A percentile compares a stretch with the other conserved stretches of the same genome.
These are phyloP conservation scores for Antrodiella citrinella DNA, from an alignment of 768 basidiomycete genomes.

Conservation along the genomic window DNA sequence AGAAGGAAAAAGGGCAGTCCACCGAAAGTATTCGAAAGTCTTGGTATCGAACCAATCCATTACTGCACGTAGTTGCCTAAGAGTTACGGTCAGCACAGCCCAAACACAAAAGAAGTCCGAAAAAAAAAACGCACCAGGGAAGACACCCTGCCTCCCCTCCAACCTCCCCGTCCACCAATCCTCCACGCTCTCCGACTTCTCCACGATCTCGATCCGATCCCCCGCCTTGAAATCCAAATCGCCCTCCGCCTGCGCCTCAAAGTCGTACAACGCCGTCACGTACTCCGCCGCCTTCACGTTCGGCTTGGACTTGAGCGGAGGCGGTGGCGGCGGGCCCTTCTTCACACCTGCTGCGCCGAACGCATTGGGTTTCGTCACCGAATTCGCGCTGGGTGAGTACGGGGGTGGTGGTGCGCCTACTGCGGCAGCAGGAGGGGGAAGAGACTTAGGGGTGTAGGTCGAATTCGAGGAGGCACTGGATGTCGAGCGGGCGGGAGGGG, in stretches of 20 bases:
- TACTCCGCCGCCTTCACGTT: slow-evolving; percentile 62
- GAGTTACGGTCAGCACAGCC: neutral
- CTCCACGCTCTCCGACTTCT: slow-evolving; percentile 72
- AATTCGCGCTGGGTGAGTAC: slow-evolving; percentile 20
- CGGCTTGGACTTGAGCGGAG: slow-evolving; percentile 84
- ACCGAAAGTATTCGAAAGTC: no score
- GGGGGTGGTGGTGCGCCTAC: slow-evolving; percentile 32
- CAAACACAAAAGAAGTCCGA: no score
- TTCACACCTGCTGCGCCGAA: slow-evolving; percentile 41
- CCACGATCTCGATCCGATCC: slow-evolving; percentile 85
- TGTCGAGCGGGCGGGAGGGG: slow-evolving; percentile 22
- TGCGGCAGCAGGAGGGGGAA: slow-evolving; percentile 29
- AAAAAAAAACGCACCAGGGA: slow-evolving; percentile 69
- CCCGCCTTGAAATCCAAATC: slow-evolving; percentile 87
- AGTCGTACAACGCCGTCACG: slow-evolving; percentile 93
- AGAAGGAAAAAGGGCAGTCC: no score
- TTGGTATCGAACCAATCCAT: neutral
- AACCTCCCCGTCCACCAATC: slow-evolving; percentile 97
- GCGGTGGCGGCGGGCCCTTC: slow-evolving; percentile 86
- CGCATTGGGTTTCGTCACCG: slow-evolving; percentile 7
- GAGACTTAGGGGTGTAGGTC: slow-evolving; percentile 34
- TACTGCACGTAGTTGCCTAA: neutral
- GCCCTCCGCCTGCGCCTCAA: slow-evolving; percentile 88
- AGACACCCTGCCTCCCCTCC: slow-evolving; percentile 79
- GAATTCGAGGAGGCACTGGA: slow-evolving; percentile 29